Percentiles rank a stretch among this genome's conserved stretches.
Conservation (phyloP, 2,329 filamentous ascomycete genomes). For the Claviceps digitariae region DNA sequence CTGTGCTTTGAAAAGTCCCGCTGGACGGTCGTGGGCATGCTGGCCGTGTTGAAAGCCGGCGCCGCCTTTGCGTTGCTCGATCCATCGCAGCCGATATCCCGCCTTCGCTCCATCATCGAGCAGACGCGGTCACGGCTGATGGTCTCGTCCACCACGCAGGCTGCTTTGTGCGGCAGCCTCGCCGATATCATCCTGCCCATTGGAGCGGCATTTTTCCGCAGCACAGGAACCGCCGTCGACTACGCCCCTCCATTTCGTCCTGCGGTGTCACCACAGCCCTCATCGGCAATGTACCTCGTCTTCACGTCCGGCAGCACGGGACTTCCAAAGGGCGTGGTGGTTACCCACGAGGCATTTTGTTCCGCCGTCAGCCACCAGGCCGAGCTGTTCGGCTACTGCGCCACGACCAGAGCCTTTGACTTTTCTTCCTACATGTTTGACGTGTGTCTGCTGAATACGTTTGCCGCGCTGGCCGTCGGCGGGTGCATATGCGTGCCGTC, state of each 20-base stretch:
- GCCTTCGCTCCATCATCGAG: slow-evolving; percentile 30
- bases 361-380: slow-evolving; percentile 14
- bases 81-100: slow-evolving; percentile 30
- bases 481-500: slow-evolving; percentile 7
- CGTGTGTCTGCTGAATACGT: slow-evolving; percentile 1
- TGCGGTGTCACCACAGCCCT: not conserved
- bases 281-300: not conserved
- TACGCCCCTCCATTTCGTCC: not conserved
- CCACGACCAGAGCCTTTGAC: slow-evolving; percentile 18
- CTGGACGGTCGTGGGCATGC: slow-evolving; percentile 30
- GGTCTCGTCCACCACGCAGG: not conserved
- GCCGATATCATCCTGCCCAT: not conserved
- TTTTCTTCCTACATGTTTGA: slow-evolving; percentile 8
- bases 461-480: slow-evolving; percentile 3
- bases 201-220: not conserved
- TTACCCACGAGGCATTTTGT: not conserved
- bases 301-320: not conserved
- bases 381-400: slow-evolving; percentile 12
- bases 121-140: slow-evolving; percentile 12
- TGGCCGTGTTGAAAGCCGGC: slow-evolving; percentile 36
- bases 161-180: not conserved
- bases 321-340: not conserved
- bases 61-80: slow-evolving; percentile 33
- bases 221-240: not conserved
- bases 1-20: slow-evolving; percentile 37